These are phyloP conservation scores for Phytophthora agathidicida DNA, from an alignment of 352 stramenopile genomes.

Conservation along the genomic window DNA sequence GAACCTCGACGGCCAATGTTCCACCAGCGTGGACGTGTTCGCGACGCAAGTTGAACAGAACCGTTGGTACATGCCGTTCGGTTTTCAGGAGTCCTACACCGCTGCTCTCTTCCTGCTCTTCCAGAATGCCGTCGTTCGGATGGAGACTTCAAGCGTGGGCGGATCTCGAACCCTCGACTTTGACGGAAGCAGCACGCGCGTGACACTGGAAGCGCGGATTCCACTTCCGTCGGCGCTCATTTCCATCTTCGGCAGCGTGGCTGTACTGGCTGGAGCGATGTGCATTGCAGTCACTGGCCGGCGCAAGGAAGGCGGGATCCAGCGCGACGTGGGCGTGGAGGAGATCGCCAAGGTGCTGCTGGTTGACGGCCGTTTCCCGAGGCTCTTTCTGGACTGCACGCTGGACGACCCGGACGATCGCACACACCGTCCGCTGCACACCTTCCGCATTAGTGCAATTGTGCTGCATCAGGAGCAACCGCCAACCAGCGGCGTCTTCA, in stretches of 20 bases:
- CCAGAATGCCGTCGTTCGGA: constrained; percentile 49
- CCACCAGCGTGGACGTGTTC: constrained; percentile 45
- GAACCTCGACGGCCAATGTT: constrained; percentile 43
- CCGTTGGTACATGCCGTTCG: constrained; percentile 48
- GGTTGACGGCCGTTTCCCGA: constrained; percentile 38
- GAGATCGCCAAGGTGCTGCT: constrained; percentile 50
- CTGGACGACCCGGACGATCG: constrained; percentile 19
- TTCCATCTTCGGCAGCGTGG: constrained; percentile 25
- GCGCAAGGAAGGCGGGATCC: constrained; percentile 27
- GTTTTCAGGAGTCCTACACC: constrained; percentile 57
- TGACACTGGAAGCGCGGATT: constrained; percentile 44
- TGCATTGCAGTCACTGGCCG: constrained; percentile 23
- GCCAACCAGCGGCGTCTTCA: constrained; percentile 9
- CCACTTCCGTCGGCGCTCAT: constrained; percentile 39
- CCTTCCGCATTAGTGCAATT: constrained; percentile 37
- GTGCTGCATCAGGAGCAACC: constrained; percentile 18
- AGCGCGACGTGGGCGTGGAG: constrained; percentile 32
- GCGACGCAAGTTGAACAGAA: constrained; percentile 45
- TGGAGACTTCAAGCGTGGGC: constrained; percentile 24
- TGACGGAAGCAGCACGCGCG: constrained; percentile 30
- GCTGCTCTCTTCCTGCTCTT: constrained; percentile 61
- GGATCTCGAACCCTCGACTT: constrained; percentile 41
- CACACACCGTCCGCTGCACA: constrained; percentile 22
- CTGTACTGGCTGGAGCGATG: constrained; percentile 21
- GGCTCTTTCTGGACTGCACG: constrained; percentile 44